Conservation (phyloP, 2,329 filamentous ascomycete genomes). For the Pleochaeta shiraiana region DNA sequence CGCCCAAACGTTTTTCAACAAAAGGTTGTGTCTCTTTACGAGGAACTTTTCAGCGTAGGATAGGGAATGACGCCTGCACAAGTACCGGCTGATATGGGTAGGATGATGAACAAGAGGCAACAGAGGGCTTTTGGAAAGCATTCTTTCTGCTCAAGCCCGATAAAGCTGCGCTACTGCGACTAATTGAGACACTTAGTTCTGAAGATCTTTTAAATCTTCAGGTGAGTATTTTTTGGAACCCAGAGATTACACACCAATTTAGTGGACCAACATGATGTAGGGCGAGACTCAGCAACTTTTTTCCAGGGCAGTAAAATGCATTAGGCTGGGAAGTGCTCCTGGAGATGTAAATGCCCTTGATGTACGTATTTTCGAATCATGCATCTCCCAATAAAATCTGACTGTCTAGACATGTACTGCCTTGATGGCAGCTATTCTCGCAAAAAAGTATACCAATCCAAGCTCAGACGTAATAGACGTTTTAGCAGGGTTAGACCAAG, state of each 20-base stretch:
- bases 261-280: slow-evolving; percentile 9
- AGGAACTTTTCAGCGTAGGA: slow-evolving; percentile 52
- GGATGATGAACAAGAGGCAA: slow-evolving; percentile 44
- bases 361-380: slow-evolving; percentile 33
- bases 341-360: slow-evolving; percentile 66
- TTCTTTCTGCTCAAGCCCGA: slow-evolving; percentile 85
- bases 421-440: slow-evolving; percentile 62
- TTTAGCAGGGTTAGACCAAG: slow-evolving; percentile 69
- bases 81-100: slow-evolving; percentile 19
- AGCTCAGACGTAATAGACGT: slow-evolving; percentile 88
- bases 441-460: slow-evolving; percentile 84
- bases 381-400: slow-evolving; percentile 19
- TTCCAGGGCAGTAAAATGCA: slow-evolving; percentile 42
- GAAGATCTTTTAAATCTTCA: slow-evolving; percentile 59
- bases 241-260: slow-evolving; percentile 2
- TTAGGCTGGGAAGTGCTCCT: slow-evolving; percentile 36
- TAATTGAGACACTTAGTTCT: slow-evolving; percentile 48
- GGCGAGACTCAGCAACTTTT: slow-evolving; percentile 39
- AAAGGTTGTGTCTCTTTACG: slow-evolving; percentile 83
- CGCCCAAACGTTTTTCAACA: slow-evolving; percentile 80
- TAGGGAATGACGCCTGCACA: slow-evolving; percentile 4
- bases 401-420: slow-evolving; percentile 59
- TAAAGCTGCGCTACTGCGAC: slow-evolving; percentile 38
- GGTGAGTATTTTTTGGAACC: slow-evolving; percentile 30
- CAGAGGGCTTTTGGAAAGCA: slow-evolving; percentile 89